A percentile compares a stretch with the other conserved stretches of the same genome.
Conservation (phyloP, 768 basidiomycete genomes). For the Rhizopogon rudus region DNA sequence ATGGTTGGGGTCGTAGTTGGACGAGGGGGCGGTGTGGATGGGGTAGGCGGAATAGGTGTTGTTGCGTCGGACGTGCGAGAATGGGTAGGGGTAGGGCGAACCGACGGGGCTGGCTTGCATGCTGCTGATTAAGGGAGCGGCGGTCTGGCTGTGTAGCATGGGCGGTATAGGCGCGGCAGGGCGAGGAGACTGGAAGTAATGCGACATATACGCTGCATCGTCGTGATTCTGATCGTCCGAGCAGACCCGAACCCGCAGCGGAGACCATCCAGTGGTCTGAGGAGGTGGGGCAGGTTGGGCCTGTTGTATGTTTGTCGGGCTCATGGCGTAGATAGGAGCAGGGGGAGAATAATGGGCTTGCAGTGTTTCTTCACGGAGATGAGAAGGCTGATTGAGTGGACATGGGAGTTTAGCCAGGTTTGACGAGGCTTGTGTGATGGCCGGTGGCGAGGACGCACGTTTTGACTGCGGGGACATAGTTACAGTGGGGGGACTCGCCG, state of each 20-base stretch:
- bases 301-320: constrained; percentile 23
- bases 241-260: constrained; percentile 35
- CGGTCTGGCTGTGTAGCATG: too few relatives aligned
- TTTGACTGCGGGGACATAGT: constrained; percentile 29
- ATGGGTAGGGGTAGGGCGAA: constrained; percentile 79
- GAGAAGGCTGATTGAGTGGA: constrained; percentile 20
- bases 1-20: constrained; percentile 38
- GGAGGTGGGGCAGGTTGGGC: constrained; percentile 21
- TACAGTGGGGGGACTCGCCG: constrained; percentile 30
- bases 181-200: constrained; percentile 54
- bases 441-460: constrained; percentile 27
- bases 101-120: constrained; percentile 55
- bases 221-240: constrained; percentile 62
- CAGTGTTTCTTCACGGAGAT: constrained; percentile 22
- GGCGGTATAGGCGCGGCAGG: constrained; percentile 78
- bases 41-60: constrained; percentile 32
- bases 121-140: too few relatives aligned
- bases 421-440: constrained; percentile 26
- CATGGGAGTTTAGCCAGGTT: constrained; percentile 28
- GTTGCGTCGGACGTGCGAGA: constrained; percentile 63
- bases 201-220: constrained; percentile 57
- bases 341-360: constrained; percentile 44
- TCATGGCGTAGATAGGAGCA: constrained; percentile 26
- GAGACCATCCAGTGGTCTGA: constrained; percentile 26
- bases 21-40: constrained; percentile 37